A percentile compares a stretch with the other conserved stretches of the same genome.
These are phyloP conservation scores for Dothistroma septosporum DNA, from an alignment of 2,329 filamentous ascomycete species.

Conservation along the genomic window DNA sequence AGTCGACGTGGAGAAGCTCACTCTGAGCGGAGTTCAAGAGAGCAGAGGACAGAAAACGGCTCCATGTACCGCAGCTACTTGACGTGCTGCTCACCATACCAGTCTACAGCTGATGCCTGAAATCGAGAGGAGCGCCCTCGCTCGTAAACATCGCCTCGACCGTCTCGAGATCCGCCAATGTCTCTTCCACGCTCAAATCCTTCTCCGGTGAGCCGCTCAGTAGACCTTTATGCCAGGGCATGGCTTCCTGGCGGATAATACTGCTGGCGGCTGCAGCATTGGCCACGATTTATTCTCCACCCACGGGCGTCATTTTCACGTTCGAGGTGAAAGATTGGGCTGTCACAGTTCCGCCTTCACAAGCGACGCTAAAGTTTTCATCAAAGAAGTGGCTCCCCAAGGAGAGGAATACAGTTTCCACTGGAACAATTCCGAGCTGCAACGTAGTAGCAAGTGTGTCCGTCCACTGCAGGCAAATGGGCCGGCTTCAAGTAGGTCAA, in stretches of 20 bases:
- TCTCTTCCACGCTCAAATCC: conserved; percentile 55
- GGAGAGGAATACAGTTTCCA: conserved; percentile 56
- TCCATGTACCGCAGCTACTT: too few relatives aligned
- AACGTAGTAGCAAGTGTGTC: conserved; percentile 63
- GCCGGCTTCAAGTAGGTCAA: conserved; percentile 53
- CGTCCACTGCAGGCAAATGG: conserved; percentile 61
- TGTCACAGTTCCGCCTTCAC: conserved; percentile 52
- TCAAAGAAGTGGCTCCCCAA: conserved; percentile 55
- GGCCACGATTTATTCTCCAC: conserved; percentile 30
- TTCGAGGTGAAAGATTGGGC: conserved; percentile 41
- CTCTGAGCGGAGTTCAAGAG: conserved; percentile 10
- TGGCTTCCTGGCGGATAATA: conserved; percentile 58
- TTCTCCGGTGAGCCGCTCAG: conserved; percentile 46
- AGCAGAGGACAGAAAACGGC: neutral
- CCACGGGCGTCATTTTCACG: conserved; percentile 22
- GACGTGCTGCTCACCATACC: neutral
- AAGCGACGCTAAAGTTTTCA: conserved; percentile 55
- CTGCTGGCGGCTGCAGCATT: conserved; percentile 47
- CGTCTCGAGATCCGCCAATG: conserved; percentile 58
- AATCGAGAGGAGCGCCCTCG: neutral
- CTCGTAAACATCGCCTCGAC: conserved; percentile 44
- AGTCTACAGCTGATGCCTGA: conserved; percentile 1
- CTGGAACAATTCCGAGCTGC: conserved; percentile 51
- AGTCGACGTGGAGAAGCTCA: conserved; percentile 43
- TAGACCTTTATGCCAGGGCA: conserved; percentile 57